Evolutionary conservation across 805 yeast species (phyloP), one percentile per base, ranked within the genome.

Genomic region (Metschnikowia henanensis): DNA sequence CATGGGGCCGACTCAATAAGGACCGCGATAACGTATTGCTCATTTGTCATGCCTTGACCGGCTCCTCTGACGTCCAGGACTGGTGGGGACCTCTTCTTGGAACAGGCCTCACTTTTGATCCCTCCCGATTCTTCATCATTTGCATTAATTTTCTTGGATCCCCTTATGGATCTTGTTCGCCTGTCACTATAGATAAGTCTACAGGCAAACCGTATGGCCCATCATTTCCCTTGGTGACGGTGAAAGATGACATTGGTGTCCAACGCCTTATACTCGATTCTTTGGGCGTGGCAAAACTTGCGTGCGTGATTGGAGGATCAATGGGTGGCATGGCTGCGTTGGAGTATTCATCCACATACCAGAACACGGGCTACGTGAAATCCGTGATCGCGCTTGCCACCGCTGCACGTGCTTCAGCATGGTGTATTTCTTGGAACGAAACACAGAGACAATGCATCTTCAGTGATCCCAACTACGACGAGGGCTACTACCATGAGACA

Each of bases 1-100:
- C 96, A 0, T 94, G 97, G 97, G 99, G 99, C 2, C 73, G 77
- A 43, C 73, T 94, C 36, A 90, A 90, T 59, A 77, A 72, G 6
- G 68, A 64, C 3, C 81, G 77, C 7, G 83, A 82, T 53, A 94
- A 94, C 60, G 90, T 84, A 46, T 70, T 94, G 73, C 80, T 94
- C n/a, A 87, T 94, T 12, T 87, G 96, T 56, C 99, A 94, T 70
- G 98, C 99, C 0, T 72, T 94, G 43, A 90, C 98, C 0, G 99
- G 99, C 0, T 89, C 97, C 0, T 79, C 96, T 0, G 98, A 94
- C 61, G 96, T 92, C 15, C 77, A 85, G 30, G 99, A 94, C 58
- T 94, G 99, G 99, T 94, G 99, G 99, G 97, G 98, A 0, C 97
- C 98, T 0, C 65, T 94, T 19, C 68, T 94, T 22, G 99, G 98